Evolutionary conservation across 345 rosid genomes (phyloP).

Genomic region (Eucalyptus curtisii): DNA sequence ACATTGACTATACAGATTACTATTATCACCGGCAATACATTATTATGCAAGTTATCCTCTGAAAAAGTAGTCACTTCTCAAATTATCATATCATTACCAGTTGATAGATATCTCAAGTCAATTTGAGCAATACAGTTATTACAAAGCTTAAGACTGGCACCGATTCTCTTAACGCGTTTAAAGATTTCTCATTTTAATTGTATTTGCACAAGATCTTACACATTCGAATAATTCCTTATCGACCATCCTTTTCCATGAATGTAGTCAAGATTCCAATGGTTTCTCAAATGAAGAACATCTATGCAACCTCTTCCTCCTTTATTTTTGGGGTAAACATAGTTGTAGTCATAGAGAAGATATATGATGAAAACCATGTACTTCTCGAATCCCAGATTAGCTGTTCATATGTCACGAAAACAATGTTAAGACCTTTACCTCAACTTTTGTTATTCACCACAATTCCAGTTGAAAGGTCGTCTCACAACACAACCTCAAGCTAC

Average conservation of each 20-base stretch:
- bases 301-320: not conserved
- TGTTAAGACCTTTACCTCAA: not conserved
- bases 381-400: not conserved
- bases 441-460: not conserved
- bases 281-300: not conserved
- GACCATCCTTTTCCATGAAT: not conserved
- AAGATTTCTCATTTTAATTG: not conserved
- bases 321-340: not conserved
- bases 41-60: not conserved
- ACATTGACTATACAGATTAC: not conserved
- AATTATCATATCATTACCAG: not conserved
- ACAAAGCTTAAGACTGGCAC: not conserved
- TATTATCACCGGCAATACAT: not conserved
- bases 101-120: not conserved
- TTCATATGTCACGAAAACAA: not conserved
- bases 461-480: not conserved
- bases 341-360: not conserved
- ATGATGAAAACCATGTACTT: not conserved
- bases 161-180: not conserved
- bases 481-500: not conserved
- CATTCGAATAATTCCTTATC: not conserved
- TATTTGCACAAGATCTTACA: not conserved
- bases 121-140: not conserved
- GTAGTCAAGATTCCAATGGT: not conserved
- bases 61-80: not conserved